phyloP scores from a whole-genome alignment of 768 basidiomycete species.

The Lyophyllum shimeji region DNA sequence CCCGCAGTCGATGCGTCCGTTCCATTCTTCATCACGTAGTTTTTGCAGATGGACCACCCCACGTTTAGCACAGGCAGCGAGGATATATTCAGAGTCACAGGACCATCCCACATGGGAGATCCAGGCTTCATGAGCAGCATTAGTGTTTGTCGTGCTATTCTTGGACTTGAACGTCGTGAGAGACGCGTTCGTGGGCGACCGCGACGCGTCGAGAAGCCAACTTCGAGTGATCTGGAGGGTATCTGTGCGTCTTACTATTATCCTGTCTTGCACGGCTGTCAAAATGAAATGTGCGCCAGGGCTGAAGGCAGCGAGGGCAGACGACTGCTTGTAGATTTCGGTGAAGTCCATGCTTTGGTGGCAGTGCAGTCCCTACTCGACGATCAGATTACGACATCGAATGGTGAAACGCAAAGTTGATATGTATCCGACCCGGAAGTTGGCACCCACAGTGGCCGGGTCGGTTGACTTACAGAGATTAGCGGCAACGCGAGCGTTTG shows the following conservation, averaged over 20 bases:
- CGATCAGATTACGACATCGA: neutral
- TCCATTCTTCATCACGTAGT: conserved; percentile 78
- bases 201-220: conserved; percentile 64
- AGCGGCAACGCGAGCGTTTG: no score
- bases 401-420: no score
- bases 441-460: no score
- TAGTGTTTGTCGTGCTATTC: conserved; percentile 21
- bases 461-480: no score
- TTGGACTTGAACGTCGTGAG: conserved; percentile 37
- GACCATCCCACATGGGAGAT: conserved; percentile 87
- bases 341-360: conserved; percentile 77
- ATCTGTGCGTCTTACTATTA: conserved; percentile 83
- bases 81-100: conserved; percentile 81
- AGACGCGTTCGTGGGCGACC: conserved; percentile 48
- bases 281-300: conserved; percentile 86
- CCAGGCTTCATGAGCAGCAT: conserved; percentile 31
- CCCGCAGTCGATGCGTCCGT: conserved; percentile 74
- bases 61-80: conserved; percentile 74
- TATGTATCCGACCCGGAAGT: no score
- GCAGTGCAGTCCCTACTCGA: neutral
- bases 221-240: conserved; percentile 82
- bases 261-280: conserved; percentile 72
- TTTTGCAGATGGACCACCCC: conserved; percentile 78
- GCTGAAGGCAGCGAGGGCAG: conserved; percentile 75
- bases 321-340: conserved; percentile 76